Evolutionary conservation across 495 filamentous ascomycete genomes (phyloP), one percentile per base, ranked within the genome.

Genomic region (Penicillium fimorum): DNA sequence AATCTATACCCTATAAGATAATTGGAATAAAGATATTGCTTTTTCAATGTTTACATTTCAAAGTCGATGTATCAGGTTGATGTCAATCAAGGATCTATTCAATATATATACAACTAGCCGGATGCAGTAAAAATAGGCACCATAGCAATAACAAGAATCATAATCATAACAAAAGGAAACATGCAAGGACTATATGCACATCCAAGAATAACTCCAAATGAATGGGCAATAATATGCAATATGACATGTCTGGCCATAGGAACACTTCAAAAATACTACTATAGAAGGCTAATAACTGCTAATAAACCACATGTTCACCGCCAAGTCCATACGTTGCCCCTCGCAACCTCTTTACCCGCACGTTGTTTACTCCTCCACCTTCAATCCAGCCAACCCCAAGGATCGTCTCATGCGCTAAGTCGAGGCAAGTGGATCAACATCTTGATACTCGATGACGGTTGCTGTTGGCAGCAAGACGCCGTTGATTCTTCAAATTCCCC

Each of bases 301-400:
- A 27, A 40, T 37, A 42, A 40, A 50, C 42, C 40, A 50, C 53
- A 56, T 41, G 40, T 60, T 67, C 47, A 69, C 66, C 66, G 62
- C 62, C 55, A 61, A 51, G 50, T 50, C 40, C 55, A 42, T 40
- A 24, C 56, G 73, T 76, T 76, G 74, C 74, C 74, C 70, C 59
- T 58, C 56, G 69, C 74, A 76, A 77, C 74, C 56, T 47, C 57
- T 30, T 53, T 56, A 50, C 56, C 62, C 63, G 63, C 67, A 70
- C 61, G 50, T 59, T 76, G 73, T 76, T 76, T 76, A 74, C 70
- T 57, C 61, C 57, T 59, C 65, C 59, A 59, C 58, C 51, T 38
- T 43, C 43, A 33, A 55, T 57, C 55, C 65, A 65, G 56, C 66
- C 63, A 66, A 66, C 61, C 60, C 64, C 63, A 59, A 56, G 53